Evolutionary conservation across 805 yeast species (phyloP).

Genomic region (Komagataella ulmi): DNA sequence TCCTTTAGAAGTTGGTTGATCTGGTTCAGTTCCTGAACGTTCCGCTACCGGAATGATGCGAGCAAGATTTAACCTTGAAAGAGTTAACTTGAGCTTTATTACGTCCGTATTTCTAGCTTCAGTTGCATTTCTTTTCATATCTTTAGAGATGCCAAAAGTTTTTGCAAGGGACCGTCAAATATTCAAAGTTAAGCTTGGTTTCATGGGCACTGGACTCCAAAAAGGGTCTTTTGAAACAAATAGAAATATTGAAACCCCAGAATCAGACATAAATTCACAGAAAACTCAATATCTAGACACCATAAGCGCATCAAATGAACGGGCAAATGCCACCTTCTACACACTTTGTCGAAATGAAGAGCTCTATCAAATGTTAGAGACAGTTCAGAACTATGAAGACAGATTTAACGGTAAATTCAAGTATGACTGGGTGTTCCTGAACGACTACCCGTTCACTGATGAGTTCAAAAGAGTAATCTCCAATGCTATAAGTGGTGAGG

Average conservation of each 20-base stretch:
- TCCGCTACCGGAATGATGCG: neutral
- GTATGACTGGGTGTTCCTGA: conserved; percentile 73
- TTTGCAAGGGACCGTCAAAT: neutral
- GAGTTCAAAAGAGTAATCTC: conserved; percentile 37
- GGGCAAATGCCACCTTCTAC: conserved; percentile 52
- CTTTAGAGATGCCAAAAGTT: neutral
- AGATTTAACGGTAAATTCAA: conserved; percentile 48
- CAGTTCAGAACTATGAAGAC: conserved; percentile 52
- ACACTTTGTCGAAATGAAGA: conserved; percentile 63
- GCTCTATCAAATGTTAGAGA: conserved; percentile 36
- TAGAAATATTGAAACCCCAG: neutral
- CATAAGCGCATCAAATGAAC: conserved; percentile 4
- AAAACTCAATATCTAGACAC: neutral
- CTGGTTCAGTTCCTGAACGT: neutral
- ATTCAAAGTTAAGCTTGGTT: too few relatives aligned
- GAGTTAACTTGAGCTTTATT: neutral
- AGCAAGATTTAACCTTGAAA: neutral
- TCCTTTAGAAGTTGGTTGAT: neutral
- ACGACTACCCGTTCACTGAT: conserved; percentile 49
- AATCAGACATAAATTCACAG: neutral
- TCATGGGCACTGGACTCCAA: neutral
- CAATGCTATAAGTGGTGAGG: conserved; percentile 42
- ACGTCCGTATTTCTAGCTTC: neutral
- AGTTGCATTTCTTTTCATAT: neutral
- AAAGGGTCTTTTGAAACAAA: neutral